A percentile compares a stretch with the other conserved stretches of the same genome.
phyloP scores from a whole-genome alignment of 164 flowering plant genomes.

The Platanus orientalis region DNA sequence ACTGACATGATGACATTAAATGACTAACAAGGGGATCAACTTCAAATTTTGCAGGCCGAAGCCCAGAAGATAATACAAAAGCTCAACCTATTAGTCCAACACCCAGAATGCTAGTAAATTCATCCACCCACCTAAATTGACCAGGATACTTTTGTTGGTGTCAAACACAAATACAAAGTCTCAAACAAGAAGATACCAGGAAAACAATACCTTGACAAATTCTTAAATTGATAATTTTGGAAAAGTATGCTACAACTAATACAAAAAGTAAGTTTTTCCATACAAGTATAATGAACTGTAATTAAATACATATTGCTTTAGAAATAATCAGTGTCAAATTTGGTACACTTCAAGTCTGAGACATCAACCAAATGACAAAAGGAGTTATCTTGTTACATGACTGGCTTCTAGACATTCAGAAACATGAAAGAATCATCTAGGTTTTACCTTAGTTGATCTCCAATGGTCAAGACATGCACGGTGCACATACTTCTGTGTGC shows the following conservation, averaged over 20 bases:
- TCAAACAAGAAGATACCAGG: background rate
- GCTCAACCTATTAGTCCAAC: background rate
- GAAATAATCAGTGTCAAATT: background rate
- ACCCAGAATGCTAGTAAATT: background rate
- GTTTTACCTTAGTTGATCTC: conserved; percentile 88
- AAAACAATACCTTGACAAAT: background rate
- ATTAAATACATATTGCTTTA: too few species aligned
- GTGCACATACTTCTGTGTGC: conserved; percentile 95
- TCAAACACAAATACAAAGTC: background rate
- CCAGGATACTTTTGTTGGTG: background rate
- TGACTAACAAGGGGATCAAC: background rate
- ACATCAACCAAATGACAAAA: background rate
- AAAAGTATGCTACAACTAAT: background rate
- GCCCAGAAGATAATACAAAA: background rate
- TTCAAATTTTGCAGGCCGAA: background rate
- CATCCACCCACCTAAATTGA: background rate
- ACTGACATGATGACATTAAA: background rate
- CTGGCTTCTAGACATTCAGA: background rate
- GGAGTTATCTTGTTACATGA: background rate
- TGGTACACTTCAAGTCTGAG: background rate
- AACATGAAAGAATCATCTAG: background rate
- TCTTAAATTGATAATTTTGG: background rate
- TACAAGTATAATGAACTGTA: background rate
- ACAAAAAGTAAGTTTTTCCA: background rate
- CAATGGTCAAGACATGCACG: conserved; percentile 95